Percentiles rank a stretch among this genome's conserved stretches.
These are phyloP conservation scores for Chaetomium cochliodes DNA, from an alignment of 495 filamentous ascomycete species.

Conservation along the genomic window DNA sequence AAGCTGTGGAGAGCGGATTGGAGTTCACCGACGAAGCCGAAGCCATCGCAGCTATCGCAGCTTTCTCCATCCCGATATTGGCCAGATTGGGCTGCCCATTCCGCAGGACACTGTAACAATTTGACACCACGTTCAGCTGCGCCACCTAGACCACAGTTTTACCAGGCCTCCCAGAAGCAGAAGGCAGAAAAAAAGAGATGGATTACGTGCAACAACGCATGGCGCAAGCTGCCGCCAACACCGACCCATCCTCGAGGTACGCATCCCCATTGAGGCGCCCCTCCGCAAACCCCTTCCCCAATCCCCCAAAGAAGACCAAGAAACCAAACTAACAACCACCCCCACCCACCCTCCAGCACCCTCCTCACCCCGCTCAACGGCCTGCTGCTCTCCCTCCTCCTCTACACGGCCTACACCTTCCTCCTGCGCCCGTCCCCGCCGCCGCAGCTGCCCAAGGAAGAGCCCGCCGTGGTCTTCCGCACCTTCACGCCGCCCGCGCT, in stretches of 20 bases:
- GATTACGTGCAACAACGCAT: slow-evolving; percentile 58
- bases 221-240: slow-evolving; percentile 47
- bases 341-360: slow-evolving; percentile 49
- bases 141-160: neutral
- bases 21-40: neutral
- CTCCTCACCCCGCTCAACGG: slow-evolving; percentile 78
- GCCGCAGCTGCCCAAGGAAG: slow-evolving; percentile 59
- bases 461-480: slow-evolving; percentile 77
- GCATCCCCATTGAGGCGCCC: slow-evolving; percentile 18
- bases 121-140: neutral
- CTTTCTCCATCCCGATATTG: neutral
- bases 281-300: slow-evolving; percentile 21
- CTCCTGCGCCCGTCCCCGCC: slow-evolving; percentile 55
- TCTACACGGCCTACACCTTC: slow-evolving; percentile 67
- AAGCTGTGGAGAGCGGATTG: neutral
- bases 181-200: slow-evolving; percentile 35
- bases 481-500: slow-evolving; percentile 87
- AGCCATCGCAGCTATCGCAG: neutral
- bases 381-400: slow-evolving; percentile 66
- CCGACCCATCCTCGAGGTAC: slow-evolving; percentile 22
- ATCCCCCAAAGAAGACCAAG: slow-evolving; percentile 20
- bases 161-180: neutral
- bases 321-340: slow-evolving; percentile 18
- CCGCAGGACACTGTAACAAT: neutral
- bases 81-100: neutral